These are phyloP conservation scores for Vigna reflexopilosa DNA, from an alignment of 306 rosid genomes.

Conservation along the genomic window DNA sequence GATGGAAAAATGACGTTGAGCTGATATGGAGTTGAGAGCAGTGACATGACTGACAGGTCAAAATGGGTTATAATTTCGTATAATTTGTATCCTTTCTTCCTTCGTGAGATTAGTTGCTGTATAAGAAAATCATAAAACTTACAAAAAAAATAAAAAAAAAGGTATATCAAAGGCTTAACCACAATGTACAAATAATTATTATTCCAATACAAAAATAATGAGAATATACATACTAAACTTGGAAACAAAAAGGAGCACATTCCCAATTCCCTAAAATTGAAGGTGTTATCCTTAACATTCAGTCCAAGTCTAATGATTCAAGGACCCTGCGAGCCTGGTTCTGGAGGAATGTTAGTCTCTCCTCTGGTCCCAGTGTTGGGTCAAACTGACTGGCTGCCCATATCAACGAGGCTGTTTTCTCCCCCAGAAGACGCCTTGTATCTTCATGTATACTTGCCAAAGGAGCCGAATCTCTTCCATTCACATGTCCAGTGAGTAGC, in stretches of 20 bases:
- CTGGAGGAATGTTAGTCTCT: constrained; percentile 82
- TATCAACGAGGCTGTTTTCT: constrained; percentile 93
- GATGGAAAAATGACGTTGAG: too few relatives aligned
- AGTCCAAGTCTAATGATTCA: constrained; percentile 85
- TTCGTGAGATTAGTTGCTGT: background rate
- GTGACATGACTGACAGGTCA: too few relatives aligned
- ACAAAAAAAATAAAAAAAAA: too few relatives aligned
- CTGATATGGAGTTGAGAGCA: too few relatives aligned
- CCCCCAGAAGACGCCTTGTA: constrained; percentile 83
- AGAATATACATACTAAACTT: constrained; percentile 3
- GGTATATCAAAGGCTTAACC: background rate
- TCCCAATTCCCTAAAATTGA: constrained; percentile 18
- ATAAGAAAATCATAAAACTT: constrained; percentile 20
- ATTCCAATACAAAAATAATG: background rate
- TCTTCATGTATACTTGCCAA: constrained; percentile 87
- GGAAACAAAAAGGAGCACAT: constrained; percentile 11
- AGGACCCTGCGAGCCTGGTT: constrained; percentile 93
- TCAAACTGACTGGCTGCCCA: constrained; percentile 99
- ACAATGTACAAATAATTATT: constrained; percentile 8
- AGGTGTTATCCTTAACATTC: constrained; percentile 35
- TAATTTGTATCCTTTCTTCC: background rate
- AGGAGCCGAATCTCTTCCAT: constrained; percentile 77
- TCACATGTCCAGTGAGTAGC: constrained; percentile 89
- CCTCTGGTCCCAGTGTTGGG: constrained; percentile 86
- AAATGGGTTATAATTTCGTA: background rate